Evolutionary conservation across 177 flowering plant genomes (phyloP), one percentile per base, ranked within the genome.

Genomic region (Vitis hybrid): DNA sequence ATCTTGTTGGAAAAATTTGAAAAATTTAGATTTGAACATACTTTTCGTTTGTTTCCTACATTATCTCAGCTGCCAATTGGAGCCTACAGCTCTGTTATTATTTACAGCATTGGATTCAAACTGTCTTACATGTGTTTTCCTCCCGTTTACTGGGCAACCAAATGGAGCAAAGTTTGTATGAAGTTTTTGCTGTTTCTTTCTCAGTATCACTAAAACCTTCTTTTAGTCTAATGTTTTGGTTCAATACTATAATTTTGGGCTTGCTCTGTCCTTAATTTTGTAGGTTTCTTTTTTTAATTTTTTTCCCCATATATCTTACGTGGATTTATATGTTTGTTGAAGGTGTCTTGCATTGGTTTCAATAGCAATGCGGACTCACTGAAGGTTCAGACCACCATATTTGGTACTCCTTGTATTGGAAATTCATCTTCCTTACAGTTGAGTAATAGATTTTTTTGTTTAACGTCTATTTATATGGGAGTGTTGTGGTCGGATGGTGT

Each of bases 401-500:
- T 82, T 65, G 90, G 90, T 18, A 56, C 78, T 52, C 30, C 82
- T 52, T 75, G 83, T 60, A n/a, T 79, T 4, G 71, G 73, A 30
- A 77, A 79, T 3, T 81, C 85, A 14, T 80, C 79, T 17, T 78
- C 81, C 35, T 64, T 77, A 63, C 88, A 82, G 95, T 88, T 85
- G 75, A 82, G 90, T 75, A 8, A 62, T 4, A 11, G 6, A n/a
- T 32, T 52, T 7, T 10, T 58, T 15, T 13, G 40, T 3, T 52
- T 56, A 32, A 68, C 10, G 30, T 11, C 12, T 62, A 1, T 2
- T 55, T 52, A 3, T 49, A 17, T 6, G 3, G 11, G 52, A 35
- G 46, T 14, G 15, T 27, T 10, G 0, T 35, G 13, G 17, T 14
- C 2, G 32, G 17, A 8, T 62, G 0, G 15, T 56, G 59, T 60